Evolutionary conservation across 257 asterid species (phyloP), one percentile per base, ranked within the genome.

Genomic region (Perilla frutescens): DNA sequence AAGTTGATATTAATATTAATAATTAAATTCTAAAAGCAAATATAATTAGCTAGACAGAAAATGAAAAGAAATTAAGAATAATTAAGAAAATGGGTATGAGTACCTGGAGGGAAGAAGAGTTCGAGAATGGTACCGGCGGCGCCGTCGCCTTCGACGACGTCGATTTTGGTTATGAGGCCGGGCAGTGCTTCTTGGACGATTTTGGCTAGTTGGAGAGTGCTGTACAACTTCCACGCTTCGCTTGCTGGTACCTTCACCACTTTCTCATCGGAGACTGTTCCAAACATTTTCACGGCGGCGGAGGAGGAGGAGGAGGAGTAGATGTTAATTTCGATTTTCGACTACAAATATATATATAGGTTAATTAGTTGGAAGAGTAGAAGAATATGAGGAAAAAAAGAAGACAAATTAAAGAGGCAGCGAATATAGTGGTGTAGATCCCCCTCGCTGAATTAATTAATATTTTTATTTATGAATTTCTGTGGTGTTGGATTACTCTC

Each of bases 151-250:
- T 87, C 74, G 0, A 85, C 48, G 11, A 87, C 45, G 8, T 85
- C 87, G 37, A 86, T 47, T 56, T 67, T 80, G 64, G 74, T 70
- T 45, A 91, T 4, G 7, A 81, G 29, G 12, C 72, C 71, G 26
- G 86, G 84, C 4, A 89, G 83, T 32, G 76, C 79, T 47, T 77
- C 68, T 15, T 26, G 44, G 0, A 73, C 76, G 63, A 84, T 1
- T 4, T 80, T 31, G 32, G 88, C 77, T 0, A 85, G 81, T 45
- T 70, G 65, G 49, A 90, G 86, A 4, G 75, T 56, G 70, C 90
- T 74, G 78, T 81, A 90, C 15, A 88, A 61, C 61, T 88, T 85
- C 96, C 94, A 90, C 3, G 88, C 90, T 70, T 88, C 89, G 65
- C 71, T 74, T 54, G 94, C 82, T 3, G 87, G 69, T 69, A 75